phyloP scores from a whole-genome alignment of 164 flowering plant genomes.

The Saururus chinensis region DNA sequence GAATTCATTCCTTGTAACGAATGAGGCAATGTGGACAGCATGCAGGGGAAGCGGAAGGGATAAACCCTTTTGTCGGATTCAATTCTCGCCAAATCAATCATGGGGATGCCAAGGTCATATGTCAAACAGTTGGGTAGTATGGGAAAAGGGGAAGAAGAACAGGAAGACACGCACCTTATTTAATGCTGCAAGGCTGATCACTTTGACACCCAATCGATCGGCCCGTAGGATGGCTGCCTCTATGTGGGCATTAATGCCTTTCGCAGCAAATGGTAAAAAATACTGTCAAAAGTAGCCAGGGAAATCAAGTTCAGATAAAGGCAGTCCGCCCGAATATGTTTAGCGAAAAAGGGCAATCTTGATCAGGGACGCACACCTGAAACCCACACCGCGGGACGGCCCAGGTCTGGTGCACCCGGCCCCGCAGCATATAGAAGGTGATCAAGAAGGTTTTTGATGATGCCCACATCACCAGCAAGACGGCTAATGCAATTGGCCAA shows the following conservation, averaged over 20 bases:
- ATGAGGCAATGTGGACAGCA: no score
- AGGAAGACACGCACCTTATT: constrained; percentile 81
- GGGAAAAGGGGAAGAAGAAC: no score
- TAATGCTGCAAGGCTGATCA: constrained; percentile 87
- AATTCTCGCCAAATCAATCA: no score
- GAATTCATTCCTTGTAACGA: no score
- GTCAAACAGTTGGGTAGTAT: no score
- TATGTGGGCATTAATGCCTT: constrained; percentile 73
- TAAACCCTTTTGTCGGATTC: no score
- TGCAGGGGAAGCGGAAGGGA: no score
- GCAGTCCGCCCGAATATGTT: no score
- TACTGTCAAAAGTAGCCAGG: constrained; percentile 36
- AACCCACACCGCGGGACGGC: constrained; percentile 78
- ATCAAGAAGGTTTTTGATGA: constrained; percentile 50
- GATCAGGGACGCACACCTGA: constrained; percentile 45
- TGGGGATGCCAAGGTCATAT: no score
- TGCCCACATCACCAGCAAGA: constrained; percentile 62
- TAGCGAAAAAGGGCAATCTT: no score
- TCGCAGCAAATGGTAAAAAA: constrained; percentile 71
- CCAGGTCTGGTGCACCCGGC: constrained; percentile 65
- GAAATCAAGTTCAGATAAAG: background rate
- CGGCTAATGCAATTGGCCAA: constrained; percentile 40
- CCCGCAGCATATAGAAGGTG: constrained; percentile 50
- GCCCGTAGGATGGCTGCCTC: constrained; percentile 83
- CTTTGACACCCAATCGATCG: constrained; percentile 69